Percentiles rank a stretch among this genome's conserved stretches.
Evolutionary conservation across 768 basidiomycete genomes (phyloP).

Genomic region (Boletus coccyginus): DNA sequence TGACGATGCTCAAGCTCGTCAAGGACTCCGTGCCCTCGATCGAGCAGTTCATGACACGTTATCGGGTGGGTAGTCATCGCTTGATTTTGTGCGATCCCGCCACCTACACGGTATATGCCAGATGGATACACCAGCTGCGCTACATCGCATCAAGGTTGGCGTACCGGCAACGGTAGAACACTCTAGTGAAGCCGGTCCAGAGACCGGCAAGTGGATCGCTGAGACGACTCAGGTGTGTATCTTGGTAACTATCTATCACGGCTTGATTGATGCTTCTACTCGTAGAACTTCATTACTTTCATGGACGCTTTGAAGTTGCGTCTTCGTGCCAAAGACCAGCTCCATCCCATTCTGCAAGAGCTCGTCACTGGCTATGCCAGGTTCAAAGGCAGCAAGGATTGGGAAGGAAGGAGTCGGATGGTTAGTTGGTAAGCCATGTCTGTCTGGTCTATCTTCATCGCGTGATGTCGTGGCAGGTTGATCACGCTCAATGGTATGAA

Average conservation of each 20-base stretch:
- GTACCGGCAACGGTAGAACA: conserved; percentile 98
- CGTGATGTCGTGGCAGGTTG: conserved; percentile 51
- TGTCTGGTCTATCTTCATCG: neutral
- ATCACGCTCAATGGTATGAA: conserved; percentile 97
- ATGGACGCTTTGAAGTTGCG: conserved; percentile 96
- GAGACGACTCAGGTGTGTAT: conserved; percentile 86
- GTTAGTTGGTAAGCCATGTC: conserved; percentile 71
- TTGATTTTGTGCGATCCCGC: neutral
- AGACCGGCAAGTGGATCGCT: conserved; percentile 96
- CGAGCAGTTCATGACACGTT: conserved; percentile 89
- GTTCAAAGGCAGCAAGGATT: conserved; percentile 93
- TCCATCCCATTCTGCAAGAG: conserved; percentile 92
- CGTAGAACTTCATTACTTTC: conserved; percentile 93
- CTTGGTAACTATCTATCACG: neutral
- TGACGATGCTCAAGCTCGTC: conserved; percentile 95
- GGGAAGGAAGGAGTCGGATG: conserved; percentile 91
- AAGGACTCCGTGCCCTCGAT: conserved; percentile 82
- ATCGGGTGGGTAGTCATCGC: conserved; percentile 52
- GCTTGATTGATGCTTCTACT: neutral
- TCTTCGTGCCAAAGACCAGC: conserved; percentile 93
- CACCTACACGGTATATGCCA: conserved; percentile 24
- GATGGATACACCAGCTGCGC: conserved; percentile 93
- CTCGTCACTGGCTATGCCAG: conserved; percentile 93
- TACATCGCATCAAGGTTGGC: conserved; percentile 86
- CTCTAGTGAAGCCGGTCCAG: conserved; percentile 86